Percentiles rank a stretch among this genome's conserved stretches.
Evolutionary conservation across 495 filamentous ascomycete genomes (phyloP).

Genomic region (Xylaria scruposa): DNA sequence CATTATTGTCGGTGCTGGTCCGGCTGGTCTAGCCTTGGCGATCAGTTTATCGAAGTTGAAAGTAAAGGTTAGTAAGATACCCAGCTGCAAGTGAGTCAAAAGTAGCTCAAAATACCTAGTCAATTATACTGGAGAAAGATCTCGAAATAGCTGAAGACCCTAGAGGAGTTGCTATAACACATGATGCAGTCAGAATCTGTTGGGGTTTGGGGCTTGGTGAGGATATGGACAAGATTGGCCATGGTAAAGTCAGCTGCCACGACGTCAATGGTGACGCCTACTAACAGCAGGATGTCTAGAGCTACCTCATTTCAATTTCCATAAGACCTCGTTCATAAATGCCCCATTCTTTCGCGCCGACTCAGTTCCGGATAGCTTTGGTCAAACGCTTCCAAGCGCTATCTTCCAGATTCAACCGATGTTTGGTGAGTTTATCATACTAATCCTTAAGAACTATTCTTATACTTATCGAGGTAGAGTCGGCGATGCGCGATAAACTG

Average conservation of each 20-base stretch:
- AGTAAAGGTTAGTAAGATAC: constrained; percentile 34
- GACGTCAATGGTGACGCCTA: not conserved
- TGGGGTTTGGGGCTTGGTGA: constrained; percentile 54
- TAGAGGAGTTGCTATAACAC: constrained; percentile 57
- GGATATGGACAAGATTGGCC: constrained; percentile 44
- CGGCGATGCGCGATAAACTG: constrained; percentile 33
- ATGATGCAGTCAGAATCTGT: constrained; percentile 57
- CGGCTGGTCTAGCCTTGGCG: constrained; percentile 44
- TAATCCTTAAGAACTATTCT: not conserved
- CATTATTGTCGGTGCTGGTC: constrained; percentile 49
- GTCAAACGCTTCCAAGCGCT: constrained; percentile 33
- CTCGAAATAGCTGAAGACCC: constrained; percentile 56
- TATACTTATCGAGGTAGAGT: constrained; percentile 37
- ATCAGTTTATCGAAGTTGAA: constrained; percentile 43
- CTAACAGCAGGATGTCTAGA: constrained; percentile 28
- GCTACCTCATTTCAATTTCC: constrained; percentile 41
- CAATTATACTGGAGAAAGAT: constrained; percentile 52
- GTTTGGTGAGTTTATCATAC: constrained; percentile 29
- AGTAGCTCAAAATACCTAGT: constrained; percentile 25
- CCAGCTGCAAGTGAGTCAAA: not conserved
- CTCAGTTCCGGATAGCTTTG: constrained; percentile 16
- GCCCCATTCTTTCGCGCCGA: constrained; percentile 28
- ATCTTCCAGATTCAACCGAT: constrained; percentile 38
- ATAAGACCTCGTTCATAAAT: constrained; percentile 30
- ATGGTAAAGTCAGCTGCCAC: constrained; percentile 28